Conservation (phyloP, 2,329 filamentous ascomycete species). For the Hirsutella thompsonii region DNA sequence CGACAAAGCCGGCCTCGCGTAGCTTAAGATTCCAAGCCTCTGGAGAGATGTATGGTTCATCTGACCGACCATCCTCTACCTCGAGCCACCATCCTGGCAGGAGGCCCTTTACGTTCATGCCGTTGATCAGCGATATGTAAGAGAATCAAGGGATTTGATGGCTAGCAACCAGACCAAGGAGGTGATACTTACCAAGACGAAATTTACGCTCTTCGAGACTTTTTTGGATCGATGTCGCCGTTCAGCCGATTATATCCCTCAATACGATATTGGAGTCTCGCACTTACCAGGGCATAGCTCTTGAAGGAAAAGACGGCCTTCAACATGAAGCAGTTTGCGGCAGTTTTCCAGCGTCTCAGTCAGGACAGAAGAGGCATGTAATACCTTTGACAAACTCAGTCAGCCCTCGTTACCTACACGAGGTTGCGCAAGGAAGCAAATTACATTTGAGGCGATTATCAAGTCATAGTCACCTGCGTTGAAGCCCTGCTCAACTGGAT, state of each 20-base stretch:
- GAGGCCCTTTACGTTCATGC: not conserved
- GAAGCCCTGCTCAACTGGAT: constrained; percentile 1
- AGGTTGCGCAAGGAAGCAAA: not conserved
- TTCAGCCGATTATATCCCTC: not conserved
- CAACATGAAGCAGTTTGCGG: not conserved
- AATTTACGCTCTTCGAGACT: constrained; percentile 13
- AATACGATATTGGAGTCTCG: too few relatives aligned
- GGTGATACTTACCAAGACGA: not conserved
- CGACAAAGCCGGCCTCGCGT: constrained; percentile 13
- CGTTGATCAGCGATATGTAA: not conserved
- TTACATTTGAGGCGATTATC: not conserved
- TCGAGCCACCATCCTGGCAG: constrained; percentile 22
- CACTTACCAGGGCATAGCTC: not conserved
- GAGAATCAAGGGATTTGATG: not conserved
- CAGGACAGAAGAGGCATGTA: constrained; percentile 1
- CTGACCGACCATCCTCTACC: constrained; percentile 9
- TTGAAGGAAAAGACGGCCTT: not conserved
- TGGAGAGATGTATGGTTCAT: constrained; percentile 11
- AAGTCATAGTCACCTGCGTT: not conserved
- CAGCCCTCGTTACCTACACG: not conserved
- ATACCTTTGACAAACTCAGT: not conserved
- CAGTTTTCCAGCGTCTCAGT: not conserved
- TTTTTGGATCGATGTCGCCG: constrained; percentile 6
- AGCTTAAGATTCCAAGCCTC: constrained; percentile 14
- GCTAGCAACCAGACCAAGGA: not conserved